Conservation (phyloP, 768 basidiomycete species). For the Amanita pseudoporphyria region DNA sequence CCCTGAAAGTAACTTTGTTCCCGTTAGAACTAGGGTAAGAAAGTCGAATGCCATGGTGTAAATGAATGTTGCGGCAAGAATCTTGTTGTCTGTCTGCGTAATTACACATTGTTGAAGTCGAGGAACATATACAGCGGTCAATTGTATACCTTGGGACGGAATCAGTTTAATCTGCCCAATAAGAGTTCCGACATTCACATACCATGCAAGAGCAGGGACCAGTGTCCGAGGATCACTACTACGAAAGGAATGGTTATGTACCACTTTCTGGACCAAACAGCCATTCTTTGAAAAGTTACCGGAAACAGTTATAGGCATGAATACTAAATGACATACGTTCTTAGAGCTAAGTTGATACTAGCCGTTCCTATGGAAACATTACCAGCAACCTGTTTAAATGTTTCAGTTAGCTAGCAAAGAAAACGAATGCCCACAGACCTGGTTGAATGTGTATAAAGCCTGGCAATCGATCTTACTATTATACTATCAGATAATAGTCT, state of each 20-base stretch:
- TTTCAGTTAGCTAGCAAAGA: background rate
- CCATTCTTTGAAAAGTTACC: constrained; percentile 35
- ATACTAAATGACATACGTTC: constrained; percentile 39
- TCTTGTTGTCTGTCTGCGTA: constrained; percentile 43
- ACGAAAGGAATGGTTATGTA: constrained; percentile 44
- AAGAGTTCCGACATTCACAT: constrained; percentile 5
- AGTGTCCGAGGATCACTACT: constrained; percentile 54
- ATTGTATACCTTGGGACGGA: constrained; percentile 35
- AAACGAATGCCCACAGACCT: constrained; percentile 21
- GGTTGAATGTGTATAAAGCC: constrained; percentile 58
- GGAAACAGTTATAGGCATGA: background rate
- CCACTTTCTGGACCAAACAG: constrained; percentile 55
- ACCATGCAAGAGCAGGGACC: constrained; percentile 67
- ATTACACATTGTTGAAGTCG: constrained; percentile 42
- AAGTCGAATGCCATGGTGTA: constrained; percentile 72
- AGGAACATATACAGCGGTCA: constrained; percentile 48
- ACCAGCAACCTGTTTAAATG: constrained; percentile 32
- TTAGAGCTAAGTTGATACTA: constrained; percentile 58
- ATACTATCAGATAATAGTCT: background rate
- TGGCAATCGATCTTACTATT: constrained; percentile 51
- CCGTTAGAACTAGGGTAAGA: constrained; percentile 48
- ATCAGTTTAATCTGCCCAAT: background rate
- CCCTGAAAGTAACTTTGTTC: constrained; percentile 43
- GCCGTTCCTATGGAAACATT: constrained; percentile 62
- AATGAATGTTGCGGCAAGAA: constrained; percentile 60